These are phyloP conservation scores for Metahyphopichia silvanorum DNA, from an alignment of 805 yeast genomes.

Conservation along the genomic window DNA sequence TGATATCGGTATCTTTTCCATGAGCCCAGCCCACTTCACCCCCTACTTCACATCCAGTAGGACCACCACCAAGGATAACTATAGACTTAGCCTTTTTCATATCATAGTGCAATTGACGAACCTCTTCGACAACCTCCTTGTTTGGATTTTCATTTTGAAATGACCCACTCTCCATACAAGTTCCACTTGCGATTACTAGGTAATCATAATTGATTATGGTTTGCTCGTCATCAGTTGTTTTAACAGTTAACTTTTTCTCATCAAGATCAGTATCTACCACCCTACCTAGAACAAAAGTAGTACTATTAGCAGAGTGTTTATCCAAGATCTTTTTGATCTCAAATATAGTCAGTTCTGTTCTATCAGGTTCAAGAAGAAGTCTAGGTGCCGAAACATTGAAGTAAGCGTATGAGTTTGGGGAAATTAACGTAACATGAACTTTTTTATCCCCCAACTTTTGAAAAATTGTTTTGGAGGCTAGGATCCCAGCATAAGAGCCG, in stretches of 20 bases:
- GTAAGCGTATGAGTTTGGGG: conserved; percentile 21
- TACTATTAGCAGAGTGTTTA: conserved; percentile 11
- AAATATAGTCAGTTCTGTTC: conserved; percentile 12
- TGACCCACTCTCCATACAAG: conserved; percentile 15
- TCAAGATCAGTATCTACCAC: conserved; percentile 26
- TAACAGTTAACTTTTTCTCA: conserved; percentile 8
- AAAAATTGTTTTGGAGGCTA: conserved; percentile 21
- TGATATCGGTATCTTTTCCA: conserved; percentile 10
- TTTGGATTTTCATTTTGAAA: conserved; percentile 21
- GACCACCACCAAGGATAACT: conserved; percentile 38
- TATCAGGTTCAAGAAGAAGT: conserved; percentile 21
- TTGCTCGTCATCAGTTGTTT: neutral
- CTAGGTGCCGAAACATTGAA: conserved; percentile 30
- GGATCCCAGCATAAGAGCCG: conserved; percentile 30
- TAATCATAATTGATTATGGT: conserved; percentile 20
- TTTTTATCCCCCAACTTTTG: conserved; percentile 2
- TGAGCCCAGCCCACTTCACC: conserved; percentile 29
- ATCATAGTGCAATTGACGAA: conserved; percentile 11
- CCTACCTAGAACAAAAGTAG: conserved; percentile 19
- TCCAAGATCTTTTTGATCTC: conserved; percentile 15
- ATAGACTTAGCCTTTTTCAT: conserved; percentile 21
- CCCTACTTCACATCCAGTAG: conserved; percentile 36
- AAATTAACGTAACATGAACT: conserved; percentile 21
- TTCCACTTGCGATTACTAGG: conserved; percentile 35
- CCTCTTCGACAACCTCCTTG: conserved; percentile 11